Evolutionary conservation across 2,329 filamentous ascomycete species (phyloP).

Genomic region (Tolypocladium nubicola): DNA sequence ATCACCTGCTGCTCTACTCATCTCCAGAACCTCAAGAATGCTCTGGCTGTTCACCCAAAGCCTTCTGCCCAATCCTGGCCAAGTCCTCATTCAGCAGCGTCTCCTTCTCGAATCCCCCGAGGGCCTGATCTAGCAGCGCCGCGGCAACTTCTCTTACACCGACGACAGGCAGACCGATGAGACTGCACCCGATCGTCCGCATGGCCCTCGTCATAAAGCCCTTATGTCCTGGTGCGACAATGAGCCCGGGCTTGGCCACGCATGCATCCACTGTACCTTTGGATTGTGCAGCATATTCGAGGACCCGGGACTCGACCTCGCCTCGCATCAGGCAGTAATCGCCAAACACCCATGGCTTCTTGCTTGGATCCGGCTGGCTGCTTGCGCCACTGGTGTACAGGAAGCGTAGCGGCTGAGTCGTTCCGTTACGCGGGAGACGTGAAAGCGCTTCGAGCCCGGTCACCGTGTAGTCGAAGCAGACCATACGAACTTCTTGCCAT

Average conservation of each 20-base stretch:
- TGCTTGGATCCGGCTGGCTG: conserved; percentile 31
- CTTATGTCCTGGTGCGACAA: conserved; percentile 12
- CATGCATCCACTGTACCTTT: conserved; percentile 23
- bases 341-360: conserved; percentile 24
- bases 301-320: conserved; percentile 31
- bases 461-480: conserved; percentile 27
- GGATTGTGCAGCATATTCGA: conserved; percentile 28
- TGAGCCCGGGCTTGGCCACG: conserved; percentile 32
- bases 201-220: neutral
- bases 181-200: neutral
- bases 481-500: conserved; percentile 24
- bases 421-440: conserved; percentile 10
- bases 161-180: conserved; percentile 22
- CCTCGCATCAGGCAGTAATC: conserved; percentile 38
- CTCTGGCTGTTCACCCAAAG: neutral
- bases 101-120: conserved; percentile 35
- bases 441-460: conserved; percentile 23
- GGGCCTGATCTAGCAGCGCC: conserved; percentile 30
- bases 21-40: too few relatives aligned
- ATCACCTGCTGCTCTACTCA: neutral
- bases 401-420: conserved; percentile 29
- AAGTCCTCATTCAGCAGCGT: conserved; percentile 31
- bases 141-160: conserved; percentile 26
- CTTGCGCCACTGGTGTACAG: conserved; percentile 37
- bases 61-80: conserved; percentile 19